These are phyloP conservation scores for Termitomyces sp. DNA, from an alignment of 768 basidiomycete species.

Conservation along the genomic window DNA sequence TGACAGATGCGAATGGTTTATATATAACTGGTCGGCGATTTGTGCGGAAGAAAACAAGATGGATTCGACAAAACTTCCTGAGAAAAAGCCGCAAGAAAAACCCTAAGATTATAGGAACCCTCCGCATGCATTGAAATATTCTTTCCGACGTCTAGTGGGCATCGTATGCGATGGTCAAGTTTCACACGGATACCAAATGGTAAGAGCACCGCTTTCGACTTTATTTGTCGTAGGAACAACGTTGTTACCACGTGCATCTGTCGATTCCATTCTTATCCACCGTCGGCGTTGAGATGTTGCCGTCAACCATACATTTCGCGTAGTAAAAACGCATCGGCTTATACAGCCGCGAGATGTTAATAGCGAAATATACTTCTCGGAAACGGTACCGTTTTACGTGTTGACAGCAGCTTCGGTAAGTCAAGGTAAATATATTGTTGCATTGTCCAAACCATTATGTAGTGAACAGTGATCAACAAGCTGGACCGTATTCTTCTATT, in stretches of 20 bases:
- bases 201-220: not conserved
- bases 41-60: slow-evolving; percentile 78
- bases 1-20: too few species aligned
- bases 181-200: slow-evolving; percentile 8
- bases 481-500: too few species aligned
- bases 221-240: not conserved
- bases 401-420: not conserved
- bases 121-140: slow-evolving; percentile 37
- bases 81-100: slow-evolving; percentile 44
- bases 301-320: slow-evolving; percentile 1
- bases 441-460: not conserved
- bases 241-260: too few species aligned
- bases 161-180: slow-evolving; percentile 36
- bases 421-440: not conserved
- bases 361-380: slow-evolving; percentile 4
- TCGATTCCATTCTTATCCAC: slow-evolving; percentile 20
- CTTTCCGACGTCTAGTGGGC: too few species aligned
- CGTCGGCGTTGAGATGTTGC: slow-evolving; percentile 1
- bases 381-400: slow-evolving; percentile 17
- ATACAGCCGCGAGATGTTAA: not conserved
- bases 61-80: slow-evolving; percentile 45
- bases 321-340: slow-evolving; percentile 17
- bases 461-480: not conserved
- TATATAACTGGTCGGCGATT: slow-evolving; percentile 45
- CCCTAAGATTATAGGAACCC: slow-evolving; percentile 41